Base-by-base conservation (phyloP, 371 early-diverging fungal genomes). In the Lichtheimia ornata region DNA sequence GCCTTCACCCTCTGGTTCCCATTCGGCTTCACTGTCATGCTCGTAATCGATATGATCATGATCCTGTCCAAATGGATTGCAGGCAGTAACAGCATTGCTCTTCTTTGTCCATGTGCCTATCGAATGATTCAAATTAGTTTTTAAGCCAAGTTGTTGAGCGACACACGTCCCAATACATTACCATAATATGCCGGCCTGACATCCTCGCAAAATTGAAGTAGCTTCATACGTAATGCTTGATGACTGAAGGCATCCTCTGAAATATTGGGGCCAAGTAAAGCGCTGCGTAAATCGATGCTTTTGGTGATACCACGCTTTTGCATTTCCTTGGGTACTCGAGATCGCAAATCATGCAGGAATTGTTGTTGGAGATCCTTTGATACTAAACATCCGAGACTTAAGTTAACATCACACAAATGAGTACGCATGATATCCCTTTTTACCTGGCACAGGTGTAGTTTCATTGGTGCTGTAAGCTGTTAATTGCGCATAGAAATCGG, bases 1-100 rank as follows among this genome's bases (percentile, higher is more conserved):
- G 14, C 96, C 96, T 62, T 92, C 92, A 17, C 91, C 94, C 28
- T 93, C 95, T 22, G 87, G 91, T 27, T 92, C 93, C 96, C 96
- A 96, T 72, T 95, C 96, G 0, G 86, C 91, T 54, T 94, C 95
- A 67, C 91, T 91, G 64, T 96, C 94, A 53, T 89, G 77, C 3
- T 91, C 92, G 57, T 96, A 96, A 56, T 96, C 91, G 2, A 96
- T 53, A 25, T 76, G 45, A 4, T 59, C 71, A 1, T 76, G 69
- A 55, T 94, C 95, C 53, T 67, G 72, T 27, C 74, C 79, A 72
- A 93, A 84, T 6, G 91, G 91, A 0, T 76, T 69, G 17, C 87
- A 76, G 4, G 87, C 88, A 14, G 69, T 70, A 25, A 93, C 69
- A 1, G 25, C 52, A n/a, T 71, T 65, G 61, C 88, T 86, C 22